Percentiles rank a stretch among this genome's conserved stretches.
These are phyloP conservation scores for Ballota nigra DNA, from an alignment of 257 asterid species.

Conservation along the genomic window DNA sequence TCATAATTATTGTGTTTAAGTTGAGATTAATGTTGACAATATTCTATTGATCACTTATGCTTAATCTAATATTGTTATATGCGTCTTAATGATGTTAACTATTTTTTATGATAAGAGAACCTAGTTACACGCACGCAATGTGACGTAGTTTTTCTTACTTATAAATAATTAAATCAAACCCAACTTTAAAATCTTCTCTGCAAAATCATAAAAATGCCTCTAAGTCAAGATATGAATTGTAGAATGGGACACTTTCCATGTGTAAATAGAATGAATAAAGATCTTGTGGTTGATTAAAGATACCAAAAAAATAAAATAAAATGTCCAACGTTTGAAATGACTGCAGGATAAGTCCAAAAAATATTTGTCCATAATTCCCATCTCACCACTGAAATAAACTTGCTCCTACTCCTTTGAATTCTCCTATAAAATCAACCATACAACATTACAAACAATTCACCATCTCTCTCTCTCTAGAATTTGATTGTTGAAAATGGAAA, in stretches of 20 bases:
- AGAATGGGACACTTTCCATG: background rate
- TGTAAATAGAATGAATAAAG: background rate
- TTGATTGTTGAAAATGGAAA: constrained; percentile 34
- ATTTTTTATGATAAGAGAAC: no score
- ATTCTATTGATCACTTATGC: background rate
- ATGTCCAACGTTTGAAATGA: constrained; percentile 39
- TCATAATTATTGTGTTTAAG: no score
- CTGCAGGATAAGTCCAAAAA: constrained; percentile 45
- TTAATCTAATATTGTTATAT: background rate
- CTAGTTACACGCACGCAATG: no score
- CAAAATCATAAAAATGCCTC: background rate
- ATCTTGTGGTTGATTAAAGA: constrained; percentile 17
- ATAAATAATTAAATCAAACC: background rate
- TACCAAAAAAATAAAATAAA: constrained; percentile 21
- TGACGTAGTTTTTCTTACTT: background rate
- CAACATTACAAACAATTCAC: background rate
- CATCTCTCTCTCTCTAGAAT: background rate
- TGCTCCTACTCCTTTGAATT: no score
- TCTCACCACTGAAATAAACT: no score
- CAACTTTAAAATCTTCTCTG: background rate
- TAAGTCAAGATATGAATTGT: background rate
- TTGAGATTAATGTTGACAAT: no score
- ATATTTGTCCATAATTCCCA: constrained; percentile 32
- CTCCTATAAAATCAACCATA: background rate
- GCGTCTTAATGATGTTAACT: no score